Evolutionary conservation across 148 eudicot species (phyloP), one percentile per base, ranked within the genome.

Genomic region (Oxyria digyna): DNA sequence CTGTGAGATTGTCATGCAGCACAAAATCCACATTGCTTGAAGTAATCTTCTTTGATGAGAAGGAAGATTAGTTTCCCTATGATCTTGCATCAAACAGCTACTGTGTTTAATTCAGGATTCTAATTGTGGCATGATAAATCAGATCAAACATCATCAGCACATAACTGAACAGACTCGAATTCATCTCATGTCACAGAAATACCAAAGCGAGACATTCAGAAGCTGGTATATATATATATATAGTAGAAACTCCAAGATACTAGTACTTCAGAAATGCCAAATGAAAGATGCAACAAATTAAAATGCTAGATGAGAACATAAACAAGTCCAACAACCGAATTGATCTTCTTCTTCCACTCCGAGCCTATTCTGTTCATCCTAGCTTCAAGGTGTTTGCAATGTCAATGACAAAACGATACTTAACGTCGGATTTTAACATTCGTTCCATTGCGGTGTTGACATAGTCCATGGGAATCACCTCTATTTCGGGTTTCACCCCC

Each of bases 361-460:
- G n/a, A n/a, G n/a, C n/a, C n/a, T n/a, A n/a, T n/a, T n/a, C n/a
- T n/a, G n/a, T n/a, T n/a, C n/a, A n/a, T n/a, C n/a, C n/a, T n/a
- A n/a, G n/a, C 38, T 77, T 74, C 78, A 80, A 43, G 20, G 80
- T 74, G 67, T 80, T 80, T 29, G 23, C 62, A 69, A 77, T 77
- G 67, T 80, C 83, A 18, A 80, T 71, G 67, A 77, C 83, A 57
- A 80, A 80, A 23, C 76, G 83, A 17, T 80, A 80, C 67, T 70
- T 74, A 20, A 80, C 83, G 40, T 80, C 80, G 0, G 76, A 72
- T 45, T 77, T 80, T n/a, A 68, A 48, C 13, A 80, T 18, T 31
- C 83, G 75, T 31, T 77, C 80, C 80, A 80, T 42, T 20, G 83
- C 80, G 0, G 80, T 74, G 78, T 80, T 80, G 31, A 80, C 80